Evolutionary conservation across 2,329 filamentous ascomycete species (phyloP), one percentile per base, ranked within the genome.

Genomic region (Calonectria crousiana): DNA sequence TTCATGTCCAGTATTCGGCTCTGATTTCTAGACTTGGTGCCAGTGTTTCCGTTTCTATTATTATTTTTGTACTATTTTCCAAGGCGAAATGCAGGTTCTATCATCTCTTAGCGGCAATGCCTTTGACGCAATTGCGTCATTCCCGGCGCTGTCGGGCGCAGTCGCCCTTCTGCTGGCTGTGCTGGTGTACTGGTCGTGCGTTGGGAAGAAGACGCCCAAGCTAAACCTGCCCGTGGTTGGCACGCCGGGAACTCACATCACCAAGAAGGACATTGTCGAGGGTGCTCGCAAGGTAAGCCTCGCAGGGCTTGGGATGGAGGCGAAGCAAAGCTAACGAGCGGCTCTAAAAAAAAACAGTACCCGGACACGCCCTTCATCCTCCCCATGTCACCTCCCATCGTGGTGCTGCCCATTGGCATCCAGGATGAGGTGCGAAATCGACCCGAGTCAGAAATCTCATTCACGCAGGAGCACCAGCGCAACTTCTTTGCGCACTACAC

Each of bases 401-500:
- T 72, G 26, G 56, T 72, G 9, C 47, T 72, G n/a, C 70, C 70
- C 36, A 72, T 69, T 20, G 53, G 56, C 2, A 72, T 72, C 65
- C 64, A 69, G 23, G 64, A 72, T 32, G 70, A 72, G 62, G 65
- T 72, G 10, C 53, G 70, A 53, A 72, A 72, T 56, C 53, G 67
- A 47, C 70, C 70, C 65, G 65, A 72, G 52, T 44, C 32, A 20
- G 51, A 51, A 16, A 67, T 69, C 20, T 72, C 70, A 26, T 72
- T 69, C 34, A 68, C 70, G 30, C 32, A 72, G 47, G 65, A 69
- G 34, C 70, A 72, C 28, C 65, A 72, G 70, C 65, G 70, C 70
- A 72, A 72, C 70, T 72, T 72, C 65, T 68, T 68, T 49, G 70
- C 65, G 16, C 53, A 72, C 23, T 72, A 69, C 44, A 72, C 65